Evolutionary conservation across 306 rosid genomes (phyloP).

Genomic region (Vigna trinervia): DNA sequence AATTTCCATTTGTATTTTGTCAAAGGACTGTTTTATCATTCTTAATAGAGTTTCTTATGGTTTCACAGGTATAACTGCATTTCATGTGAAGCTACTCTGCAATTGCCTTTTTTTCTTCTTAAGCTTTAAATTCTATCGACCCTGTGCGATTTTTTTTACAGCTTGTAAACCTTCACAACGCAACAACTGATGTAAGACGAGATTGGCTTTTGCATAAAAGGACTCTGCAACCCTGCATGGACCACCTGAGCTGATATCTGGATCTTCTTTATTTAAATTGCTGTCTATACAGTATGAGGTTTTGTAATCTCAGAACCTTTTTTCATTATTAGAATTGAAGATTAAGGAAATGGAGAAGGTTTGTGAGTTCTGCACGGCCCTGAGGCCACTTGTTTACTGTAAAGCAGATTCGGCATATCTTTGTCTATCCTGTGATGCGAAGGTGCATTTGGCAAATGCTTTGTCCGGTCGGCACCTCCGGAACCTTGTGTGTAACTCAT

Average conservation of each 20-base stretch:
- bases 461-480: conserved; percentile 76
- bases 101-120: neutral
- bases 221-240: neutral
- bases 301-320: conserved; percentile 13
- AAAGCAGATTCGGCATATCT: conserved; percentile 87
- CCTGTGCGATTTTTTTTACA: conserved; percentile 12
- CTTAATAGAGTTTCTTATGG: neutral
- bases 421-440: conserved; percentile 88
- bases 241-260: conserved; percentile 28
- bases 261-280: conserved; percentile 35
- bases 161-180: conserved; percentile 22
- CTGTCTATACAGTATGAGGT: conserved; percentile 23
- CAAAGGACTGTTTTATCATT: neutral
- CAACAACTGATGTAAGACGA: conserved; percentile 17
- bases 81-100: conserved; percentile 10
- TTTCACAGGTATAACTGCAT: conserved; percentile 28
- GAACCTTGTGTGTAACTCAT: conserved; percentile 66
- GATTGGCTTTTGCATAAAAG: neutral
- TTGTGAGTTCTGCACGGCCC: conserved; percentile 77
- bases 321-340: conserved; percentile 31
- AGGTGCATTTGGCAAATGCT: conserved; percentile 85
- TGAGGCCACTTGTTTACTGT: conserved; percentile 84
- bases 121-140: conserved; percentile 32
- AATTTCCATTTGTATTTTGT: neutral
- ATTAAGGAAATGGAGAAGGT: conserved; percentile 70